Evolutionary conservation across 192 early-diverging fungal species (phyloP).

Genomic region (Coemansia sp.): DNA sequence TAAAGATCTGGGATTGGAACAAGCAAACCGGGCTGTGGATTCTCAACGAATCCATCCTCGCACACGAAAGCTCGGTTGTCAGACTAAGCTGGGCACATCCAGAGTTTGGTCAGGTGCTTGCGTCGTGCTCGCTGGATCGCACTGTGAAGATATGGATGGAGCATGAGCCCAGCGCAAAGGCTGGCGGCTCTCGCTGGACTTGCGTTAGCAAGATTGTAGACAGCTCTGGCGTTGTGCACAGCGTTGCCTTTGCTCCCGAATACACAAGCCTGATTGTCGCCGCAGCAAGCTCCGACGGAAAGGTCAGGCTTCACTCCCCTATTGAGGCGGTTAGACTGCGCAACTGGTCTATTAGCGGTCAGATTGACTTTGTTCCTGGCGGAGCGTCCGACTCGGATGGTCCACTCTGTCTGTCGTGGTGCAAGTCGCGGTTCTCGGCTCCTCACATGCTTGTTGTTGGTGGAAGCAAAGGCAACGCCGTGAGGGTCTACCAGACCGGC

Average conservation of each 20-base stretch:
- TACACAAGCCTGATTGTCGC: conserved; percentile 80
- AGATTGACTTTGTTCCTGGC: conserved; percentile 59
- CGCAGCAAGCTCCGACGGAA: conserved; percentile 76
- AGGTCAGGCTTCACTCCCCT: conserved; percentile 85
- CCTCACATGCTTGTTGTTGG: conserved; percentile 82
- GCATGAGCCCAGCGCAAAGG: conserved; percentile 61
- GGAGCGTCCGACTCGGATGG: conserved; percentile 74
- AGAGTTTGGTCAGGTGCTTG: conserved; percentile 92
- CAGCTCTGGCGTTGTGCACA: conserved; percentile 72
- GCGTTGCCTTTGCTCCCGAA: conserved; percentile 89
- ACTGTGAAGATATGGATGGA: conserved; percentile 93
- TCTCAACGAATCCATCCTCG: conserved; percentile 67
- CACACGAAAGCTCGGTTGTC: conserved; percentile 82
- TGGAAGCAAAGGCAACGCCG: conserved; percentile 76
- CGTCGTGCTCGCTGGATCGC: conserved; percentile 90
- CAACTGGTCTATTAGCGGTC: conserved; percentile 75
- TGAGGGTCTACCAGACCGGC: conserved; percentile 58
- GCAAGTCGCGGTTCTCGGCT: conserved; percentile 72
- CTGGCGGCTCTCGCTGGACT: conserved; percentile 71
- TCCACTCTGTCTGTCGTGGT: conserved; percentile 85
- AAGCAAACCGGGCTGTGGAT: conserved; percentile 72
- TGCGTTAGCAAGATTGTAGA: conserved; percentile 64
- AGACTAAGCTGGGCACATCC: conserved; percentile 94
- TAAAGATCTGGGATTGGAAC: conserved; percentile 92
- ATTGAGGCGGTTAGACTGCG: conserved; percentile 72